These are phyloP conservation scores for Entamoeba histolytica DNA, from an alignment of 208 protist genomes.

Conservation along the genomic window DNA sequence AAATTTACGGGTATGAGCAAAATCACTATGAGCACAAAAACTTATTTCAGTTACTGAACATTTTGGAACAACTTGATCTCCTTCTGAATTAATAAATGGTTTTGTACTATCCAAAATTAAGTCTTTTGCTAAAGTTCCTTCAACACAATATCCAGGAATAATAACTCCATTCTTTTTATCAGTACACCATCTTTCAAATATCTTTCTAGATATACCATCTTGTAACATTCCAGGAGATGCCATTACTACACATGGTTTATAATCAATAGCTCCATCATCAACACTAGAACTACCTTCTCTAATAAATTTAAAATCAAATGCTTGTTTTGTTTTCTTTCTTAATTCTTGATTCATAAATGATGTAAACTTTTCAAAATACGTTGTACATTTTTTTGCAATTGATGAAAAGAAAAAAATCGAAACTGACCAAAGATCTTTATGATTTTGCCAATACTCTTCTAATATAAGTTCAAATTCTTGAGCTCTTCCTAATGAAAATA, in stretches of 20 bases:
- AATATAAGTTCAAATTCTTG: slow-evolving; percentile 93
- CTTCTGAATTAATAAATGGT: background rate
- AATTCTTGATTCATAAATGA: slow-evolving; percentile 85
- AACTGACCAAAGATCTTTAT: slow-evolving; percentile 77
- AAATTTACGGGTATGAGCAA: background rate
- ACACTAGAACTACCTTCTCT: slow-evolving; percentile 57
- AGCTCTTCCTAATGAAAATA: slow-evolving; percentile 82
- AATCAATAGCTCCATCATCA: slow-evolving; percentile 59
- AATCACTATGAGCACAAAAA: background rate
- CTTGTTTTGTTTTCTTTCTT: slow-evolving; percentile 58
- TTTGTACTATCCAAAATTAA: background rate
- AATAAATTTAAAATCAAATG: slow-evolving; percentile 88
- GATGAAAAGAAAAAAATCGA: slow-evolving; percentile 92
- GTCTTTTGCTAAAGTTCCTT: background rate
- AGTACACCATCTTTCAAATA: slow-evolving; percentile 88
- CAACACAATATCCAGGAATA: slow-evolving; percentile 34
- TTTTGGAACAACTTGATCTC: background rate
- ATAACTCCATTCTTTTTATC: slow-evolving; percentile 76
- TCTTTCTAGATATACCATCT: slow-evolving; percentile 72
- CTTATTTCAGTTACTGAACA: background rate
- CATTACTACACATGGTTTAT: slow-evolving; percentile 67
- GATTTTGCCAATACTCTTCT: slow-evolving; percentile 83
- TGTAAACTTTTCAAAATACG: slow-evolving; percentile 80
- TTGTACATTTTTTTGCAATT: slow-evolving; percentile 83
- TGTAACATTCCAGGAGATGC: slow-evolving; percentile 80